These are phyloP conservation scores for Amaranthus tricolor DNA, from an alignment of 179 eudicot genomes.

Conservation along the genomic window DNA sequence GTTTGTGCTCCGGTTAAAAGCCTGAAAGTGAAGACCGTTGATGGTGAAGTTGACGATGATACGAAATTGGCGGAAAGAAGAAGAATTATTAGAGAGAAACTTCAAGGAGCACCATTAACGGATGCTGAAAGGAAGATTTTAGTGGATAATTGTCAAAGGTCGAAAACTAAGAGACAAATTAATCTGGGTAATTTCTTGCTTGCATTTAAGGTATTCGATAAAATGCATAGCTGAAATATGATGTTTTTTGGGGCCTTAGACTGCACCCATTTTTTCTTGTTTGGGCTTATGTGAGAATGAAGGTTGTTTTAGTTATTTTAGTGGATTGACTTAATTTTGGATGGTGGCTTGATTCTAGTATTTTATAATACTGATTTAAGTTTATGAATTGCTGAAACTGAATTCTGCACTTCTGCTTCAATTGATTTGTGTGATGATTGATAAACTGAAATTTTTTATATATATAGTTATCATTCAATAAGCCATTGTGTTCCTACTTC, in stretches of 20 bases:
- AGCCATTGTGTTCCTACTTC: too few species aligned
- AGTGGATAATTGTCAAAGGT: conserved; percentile 52
- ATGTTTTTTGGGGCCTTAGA: neutral
- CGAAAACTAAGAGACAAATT: conserved; percentile 57
- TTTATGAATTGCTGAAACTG: neutral
- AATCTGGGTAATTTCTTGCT: conserved; percentile 30
- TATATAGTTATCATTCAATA: too few species aligned
- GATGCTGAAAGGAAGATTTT: conserved; percentile 65
- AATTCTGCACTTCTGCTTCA: too few species aligned
- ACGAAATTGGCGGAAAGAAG: conserved; percentile 53
- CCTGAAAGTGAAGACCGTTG: conserved; percentile 46
- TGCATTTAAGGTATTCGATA: conserved; percentile 13
- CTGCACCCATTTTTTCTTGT: too few species aligned
- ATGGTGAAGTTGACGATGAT: conserved; percentile 36
- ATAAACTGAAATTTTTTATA: too few species aligned
- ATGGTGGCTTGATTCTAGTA: neutral
- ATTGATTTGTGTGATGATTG: too few species aligned
- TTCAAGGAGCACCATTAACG: conserved; percentile 52
- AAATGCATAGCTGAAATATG: conserved; percentile 16
- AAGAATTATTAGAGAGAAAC: conserved; percentile 39
- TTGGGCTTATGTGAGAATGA: too few species aligned
- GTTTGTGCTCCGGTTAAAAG: conserved; percentile 70
- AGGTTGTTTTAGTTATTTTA: too few species aligned
- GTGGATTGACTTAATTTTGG: neutral
- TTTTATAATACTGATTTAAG: neutral